These are phyloP conservation scores for Amanita pseudoporphyria DNA, from an alignment of 768 basidiomycete genomes.

Conservation along the genomic window DNA sequence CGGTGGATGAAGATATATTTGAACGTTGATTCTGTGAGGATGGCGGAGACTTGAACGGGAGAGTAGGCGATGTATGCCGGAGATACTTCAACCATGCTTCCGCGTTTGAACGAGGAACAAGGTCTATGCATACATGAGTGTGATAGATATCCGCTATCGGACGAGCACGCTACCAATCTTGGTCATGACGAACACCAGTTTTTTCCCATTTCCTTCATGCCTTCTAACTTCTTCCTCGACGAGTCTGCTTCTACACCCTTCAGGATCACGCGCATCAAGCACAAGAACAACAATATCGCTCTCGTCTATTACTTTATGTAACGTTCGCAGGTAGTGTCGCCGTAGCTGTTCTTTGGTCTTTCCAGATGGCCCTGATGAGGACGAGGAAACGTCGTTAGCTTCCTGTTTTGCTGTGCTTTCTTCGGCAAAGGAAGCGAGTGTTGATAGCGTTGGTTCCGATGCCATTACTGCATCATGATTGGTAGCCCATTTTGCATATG, in stretches of 20 bases:
- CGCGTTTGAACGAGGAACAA: conserved; percentile 82
- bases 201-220: conserved; percentile 83
- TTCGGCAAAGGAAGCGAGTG: conserved; percentile 43
- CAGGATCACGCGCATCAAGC: conserved; percentile 91
- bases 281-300: conserved; percentile 87
- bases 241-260: conserved; percentile 83
- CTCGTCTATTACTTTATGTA: conserved; percentile 90
- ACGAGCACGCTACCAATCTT: conserved; percentile 68
- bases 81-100: conserved; percentile 86
- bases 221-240: conserved; percentile 92
- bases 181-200: conserved; percentile 89
- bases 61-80: conserved; percentile 86
- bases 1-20: conserved; percentile 71
- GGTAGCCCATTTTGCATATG: conserved; percentile 15
- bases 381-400: not conserved
- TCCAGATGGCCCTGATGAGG: not conserved
- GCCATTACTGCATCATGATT: conserved; percentile 64
- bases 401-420: conserved; percentile 16
- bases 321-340: conserved; percentile 63
- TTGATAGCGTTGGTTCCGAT: conserved; percentile 59
- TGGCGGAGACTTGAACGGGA: conserved; percentile 80
- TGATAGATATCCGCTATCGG: conserved; percentile 15
- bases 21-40: conserved; percentile 70
- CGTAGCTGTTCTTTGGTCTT: conserved; percentile 66
- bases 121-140: conserved; percentile 40